Conservation (phyloP, 148 eudicot species). For the Pouteria glomerata region DNA sequence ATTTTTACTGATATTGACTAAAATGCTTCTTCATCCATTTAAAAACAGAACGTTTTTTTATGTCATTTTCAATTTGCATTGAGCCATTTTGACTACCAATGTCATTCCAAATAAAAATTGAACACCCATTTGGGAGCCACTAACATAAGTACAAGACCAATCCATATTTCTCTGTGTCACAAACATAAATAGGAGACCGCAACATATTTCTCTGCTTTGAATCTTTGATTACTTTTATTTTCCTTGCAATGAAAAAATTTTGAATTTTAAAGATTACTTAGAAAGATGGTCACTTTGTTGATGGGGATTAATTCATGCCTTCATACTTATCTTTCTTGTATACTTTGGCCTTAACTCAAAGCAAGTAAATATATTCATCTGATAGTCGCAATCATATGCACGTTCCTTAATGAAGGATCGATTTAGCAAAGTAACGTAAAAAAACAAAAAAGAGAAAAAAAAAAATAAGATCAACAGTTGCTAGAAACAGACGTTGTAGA, state of each 20-base stretch:
- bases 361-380: background rate
- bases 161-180: too few species aligned
- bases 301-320: background rate
- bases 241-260: background rate
- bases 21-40: background rate
- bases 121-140: background rate
- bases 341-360: background rate
- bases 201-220: background rate
- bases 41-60: background rate
- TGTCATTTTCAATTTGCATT: background rate
- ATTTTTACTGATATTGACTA: background rate
- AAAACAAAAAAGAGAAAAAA: background rate
- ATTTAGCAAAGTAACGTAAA: background rate
- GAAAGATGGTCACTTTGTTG: too few species aligned
- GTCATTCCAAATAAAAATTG: background rate
- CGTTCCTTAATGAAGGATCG: background rate
- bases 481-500: slow-evolving; percentile 65
- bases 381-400: background rate
- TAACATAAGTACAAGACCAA: too few species aligned
- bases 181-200: background rate
- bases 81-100: background rate
- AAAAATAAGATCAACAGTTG: background rate
- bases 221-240: too few species aligned
- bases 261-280: too few species aligned
- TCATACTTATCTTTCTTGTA: background rate